Conservation (phyloP, 257 asterid species). For the Parsonsia alboflavescens region DNA sequence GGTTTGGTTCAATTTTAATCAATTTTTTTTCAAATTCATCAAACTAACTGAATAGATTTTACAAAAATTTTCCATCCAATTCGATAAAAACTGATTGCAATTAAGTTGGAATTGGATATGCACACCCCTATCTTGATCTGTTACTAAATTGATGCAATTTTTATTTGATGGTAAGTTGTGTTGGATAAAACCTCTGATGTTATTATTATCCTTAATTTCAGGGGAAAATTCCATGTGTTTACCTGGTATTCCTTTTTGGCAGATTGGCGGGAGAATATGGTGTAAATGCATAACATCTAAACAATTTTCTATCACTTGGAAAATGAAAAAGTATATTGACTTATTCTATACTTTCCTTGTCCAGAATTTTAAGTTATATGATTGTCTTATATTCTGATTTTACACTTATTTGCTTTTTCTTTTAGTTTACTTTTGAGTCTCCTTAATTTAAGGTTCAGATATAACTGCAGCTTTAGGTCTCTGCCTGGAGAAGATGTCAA, state of each 20-base stretch:
- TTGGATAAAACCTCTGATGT: neutral
- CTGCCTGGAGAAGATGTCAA: constrained; percentile 88
- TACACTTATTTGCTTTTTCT: too few species aligned
- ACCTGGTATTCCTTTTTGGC: neutral
- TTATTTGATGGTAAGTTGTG: neutral
- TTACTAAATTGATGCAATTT: neutral
- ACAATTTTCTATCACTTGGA: neutral
- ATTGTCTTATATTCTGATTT: constrained; percentile 4
- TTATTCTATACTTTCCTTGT: neutral
- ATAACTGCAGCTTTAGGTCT: constrained; percentile 93
- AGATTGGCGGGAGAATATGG: neutral
- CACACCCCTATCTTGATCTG: too few species aligned
- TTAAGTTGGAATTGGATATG: too few species aligned
- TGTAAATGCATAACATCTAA: neutral
- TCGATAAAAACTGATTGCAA: too few species aligned
- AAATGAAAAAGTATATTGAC: neutral
- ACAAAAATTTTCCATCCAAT: too few species aligned
- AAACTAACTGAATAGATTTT: too few species aligned
- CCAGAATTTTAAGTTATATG: neutral
- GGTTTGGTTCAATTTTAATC: too few species aligned
- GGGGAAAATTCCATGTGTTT: neutral
- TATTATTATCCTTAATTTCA: neutral
- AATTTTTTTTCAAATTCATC: too few species aligned
- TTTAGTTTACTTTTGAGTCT: neutral
- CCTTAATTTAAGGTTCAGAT: constrained; percentile 60